Conservation (phyloP, 1,139 yeast genomes). For the Pichiaceae sp. region DNA sequence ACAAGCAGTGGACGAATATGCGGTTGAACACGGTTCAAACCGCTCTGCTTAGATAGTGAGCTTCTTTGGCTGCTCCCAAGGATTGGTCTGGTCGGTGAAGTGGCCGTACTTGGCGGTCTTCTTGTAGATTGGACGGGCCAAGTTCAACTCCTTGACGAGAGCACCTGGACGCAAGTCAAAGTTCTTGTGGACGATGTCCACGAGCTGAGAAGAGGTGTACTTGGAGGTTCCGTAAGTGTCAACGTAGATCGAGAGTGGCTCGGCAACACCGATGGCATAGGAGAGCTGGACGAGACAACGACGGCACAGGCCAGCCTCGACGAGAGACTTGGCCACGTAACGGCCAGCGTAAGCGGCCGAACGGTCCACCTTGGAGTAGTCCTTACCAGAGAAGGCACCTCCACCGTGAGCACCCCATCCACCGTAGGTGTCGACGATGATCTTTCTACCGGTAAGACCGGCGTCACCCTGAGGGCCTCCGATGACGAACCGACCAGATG, state of each 20-base stretch:
- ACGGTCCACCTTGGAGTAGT: slow-evolving; percentile 99
- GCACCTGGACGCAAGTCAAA: slow-evolving; percentile 99
- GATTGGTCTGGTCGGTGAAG: slow-evolving; percentile 96
- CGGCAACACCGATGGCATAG: slow-evolving; percentile 99
- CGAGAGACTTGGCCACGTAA: slow-evolving; percentile 99
- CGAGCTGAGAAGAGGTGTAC: slow-evolving; percentile 82
- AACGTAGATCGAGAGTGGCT: slow-evolving; percentile 94
- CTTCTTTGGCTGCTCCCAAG: slow-evolving; percentile 97
- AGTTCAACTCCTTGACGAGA: slow-evolving; percentile 89
- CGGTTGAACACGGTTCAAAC: background rate
- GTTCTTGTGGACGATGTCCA: slow-evolving; percentile 83
- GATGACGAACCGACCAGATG: slow-evolving; percentile 98
- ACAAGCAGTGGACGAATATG: background rate
- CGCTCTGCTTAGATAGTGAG: slow-evolving; percentile 59
- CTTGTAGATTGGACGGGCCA: slow-evolving; percentile 98
- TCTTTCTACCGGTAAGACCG: slow-evolving; percentile 99
- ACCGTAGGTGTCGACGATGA: slow-evolving; percentile 99
- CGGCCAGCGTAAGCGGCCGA: slow-evolving; percentile 99
- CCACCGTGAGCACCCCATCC: slow-evolving; percentile 99
- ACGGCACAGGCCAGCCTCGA: slow-evolving; percentile 89
- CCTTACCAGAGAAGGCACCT: slow-evolving; percentile 99
- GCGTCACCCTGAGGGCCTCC: slow-evolving; percentile 99
- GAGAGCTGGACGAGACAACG: slow-evolving; percentile 98
- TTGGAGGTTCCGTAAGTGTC: slow-evolving; percentile 97
- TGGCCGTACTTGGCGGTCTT: slow-evolving; percentile 99